phyloP scores from a whole-genome alignment of 169 alveolate genomes.

The Amoebophrya sp. region DNA sequence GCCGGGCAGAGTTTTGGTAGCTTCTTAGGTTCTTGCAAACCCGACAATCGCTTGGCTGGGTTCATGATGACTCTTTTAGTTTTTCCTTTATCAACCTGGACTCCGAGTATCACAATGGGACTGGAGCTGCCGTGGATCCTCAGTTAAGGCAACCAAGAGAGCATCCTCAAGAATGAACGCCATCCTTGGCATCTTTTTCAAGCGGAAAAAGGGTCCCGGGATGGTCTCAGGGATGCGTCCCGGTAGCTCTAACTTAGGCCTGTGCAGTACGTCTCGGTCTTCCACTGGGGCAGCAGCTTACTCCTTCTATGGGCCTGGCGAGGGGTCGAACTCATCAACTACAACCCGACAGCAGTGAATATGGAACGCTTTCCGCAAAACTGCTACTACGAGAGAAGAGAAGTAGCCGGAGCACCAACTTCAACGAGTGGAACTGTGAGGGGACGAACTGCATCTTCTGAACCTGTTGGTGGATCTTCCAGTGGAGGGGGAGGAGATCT shows the following conservation, averaged over 20 bases:
- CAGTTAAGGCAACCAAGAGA: too few relatives aligned
- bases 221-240: too few relatives aligned
- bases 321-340: neutral
- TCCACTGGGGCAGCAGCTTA: neutral
- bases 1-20: neutral
- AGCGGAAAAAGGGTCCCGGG: too few relatives aligned
- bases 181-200: too few relatives aligned
- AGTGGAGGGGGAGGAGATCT: neutral
- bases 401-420: too few relatives aligned
- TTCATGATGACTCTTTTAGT: neutral
- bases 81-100: neutral
- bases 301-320: neutral
- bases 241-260: too few relatives aligned
- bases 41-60: neutral
- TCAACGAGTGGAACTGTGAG: neutral
- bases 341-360: neutral
- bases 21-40: neutral
- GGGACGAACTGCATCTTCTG: neutral
- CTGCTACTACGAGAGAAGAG: constrained; percentile 23
- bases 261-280: neutral
- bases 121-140: neutral
- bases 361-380: neutral
- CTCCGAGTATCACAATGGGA: neutral
- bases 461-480: neutral
- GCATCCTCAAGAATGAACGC: too few relatives aligned